phyloP scores from a whole-genome alignment of 2,329 filamentous ascomycete genomes.

The Stagonosporopsis chrysanthemi region DNA sequence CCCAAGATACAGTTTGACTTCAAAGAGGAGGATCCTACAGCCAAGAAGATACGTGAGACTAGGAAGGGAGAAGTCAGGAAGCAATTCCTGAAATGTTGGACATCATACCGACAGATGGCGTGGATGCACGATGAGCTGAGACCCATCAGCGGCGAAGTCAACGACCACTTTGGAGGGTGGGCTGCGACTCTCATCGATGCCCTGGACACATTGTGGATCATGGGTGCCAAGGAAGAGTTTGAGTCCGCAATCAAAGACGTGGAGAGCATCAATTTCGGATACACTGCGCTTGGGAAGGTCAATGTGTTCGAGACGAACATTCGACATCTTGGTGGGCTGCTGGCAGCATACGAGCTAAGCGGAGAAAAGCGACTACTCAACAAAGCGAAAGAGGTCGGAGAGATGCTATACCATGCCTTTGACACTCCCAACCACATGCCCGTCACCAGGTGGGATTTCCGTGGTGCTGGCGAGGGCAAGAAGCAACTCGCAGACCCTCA shows the following conservation, averaged over 20 bases:
- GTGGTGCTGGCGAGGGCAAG: conserved; percentile 47
- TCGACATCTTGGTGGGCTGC: conserved; percentile 84
- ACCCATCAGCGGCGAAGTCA: conserved; percentile 52
- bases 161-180: conserved; percentile 57
- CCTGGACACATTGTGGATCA: conserved; percentile 58
- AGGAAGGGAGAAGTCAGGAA: conserved; percentile 50
- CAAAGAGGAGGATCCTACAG: conserved; percentile 43
- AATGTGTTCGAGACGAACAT: conserved; percentile 65
- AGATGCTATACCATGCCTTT: conserved; percentile 82
- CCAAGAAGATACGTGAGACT: conserved; percentile 44
- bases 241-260: conserved; percentile 54
- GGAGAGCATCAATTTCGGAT: conserved; percentile 54
- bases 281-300: conserved; percentile 48
- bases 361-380: conserved; percentile 75
- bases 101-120: conserved; percentile 53
- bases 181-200: conserved; percentile 56
- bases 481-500: conserved; percentile 51
- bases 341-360: conserved; percentile 87
- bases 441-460: conserved; percentile 55
- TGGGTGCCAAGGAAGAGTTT: conserved; percentile 58
- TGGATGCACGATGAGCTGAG: conserved; percentile 60
- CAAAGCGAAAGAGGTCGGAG: conserved; percentile 80
- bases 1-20: conserved; percentile 55
- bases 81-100: conserved; percentile 56
- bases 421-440: conserved; percentile 97